phyloP scores from a whole-genome alignment of 2,329 filamentous ascomycete species.

The Fusarium sp. region DNA sequence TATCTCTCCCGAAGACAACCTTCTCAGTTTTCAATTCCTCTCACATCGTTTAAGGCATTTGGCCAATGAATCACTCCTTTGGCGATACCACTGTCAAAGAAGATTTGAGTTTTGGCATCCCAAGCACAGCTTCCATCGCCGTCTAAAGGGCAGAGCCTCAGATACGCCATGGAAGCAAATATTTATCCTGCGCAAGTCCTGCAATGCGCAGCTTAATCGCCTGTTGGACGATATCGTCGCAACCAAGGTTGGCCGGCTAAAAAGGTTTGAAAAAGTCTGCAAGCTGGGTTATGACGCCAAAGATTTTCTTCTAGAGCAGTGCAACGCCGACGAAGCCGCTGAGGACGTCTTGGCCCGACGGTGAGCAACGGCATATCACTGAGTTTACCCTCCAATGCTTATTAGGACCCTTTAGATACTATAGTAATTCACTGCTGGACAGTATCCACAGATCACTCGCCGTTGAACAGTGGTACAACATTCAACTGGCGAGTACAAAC shows the following conservation, averaged over 20 bases:
- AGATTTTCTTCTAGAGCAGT: slow-evolving; percentile 80
- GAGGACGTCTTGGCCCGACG: slow-evolving; percentile 84
- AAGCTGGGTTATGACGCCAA: slow-evolving; percentile 87
- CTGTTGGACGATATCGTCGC: slow-evolving; percentile 77
- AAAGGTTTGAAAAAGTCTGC: slow-evolving; percentile 78
- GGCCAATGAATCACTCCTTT: slow-evolving; percentile 79
- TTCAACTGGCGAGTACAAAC: slow-evolving; percentile 41
- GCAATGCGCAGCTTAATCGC: slow-evolving; percentile 64
- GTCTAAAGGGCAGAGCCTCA: slow-evolving; percentile 64
- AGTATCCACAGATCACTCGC: slow-evolving; percentile 85
- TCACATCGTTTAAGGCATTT: slow-evolving; percentile 75
- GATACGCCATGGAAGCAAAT: slow-evolving; percentile 80
- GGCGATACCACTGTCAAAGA: slow-evolving; percentile 79
- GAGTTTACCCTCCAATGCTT: slow-evolving; percentile 1
- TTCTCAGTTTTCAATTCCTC: slow-evolving; percentile 63
- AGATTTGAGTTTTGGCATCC: slow-evolving; percentile 82
- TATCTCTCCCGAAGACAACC: slow-evolving; percentile 66
- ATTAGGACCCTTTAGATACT: slow-evolving; percentile 67
- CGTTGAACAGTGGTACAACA: slow-evolving; percentile 78
- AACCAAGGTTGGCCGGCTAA: slow-evolving; percentile 77
- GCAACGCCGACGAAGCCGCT: slow-evolving; percentile 66
- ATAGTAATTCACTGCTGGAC: slow-evolving; percentile 78
- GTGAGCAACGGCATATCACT: slow-evolving; percentile 55
- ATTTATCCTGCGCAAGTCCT: slow-evolving; percentile 67
- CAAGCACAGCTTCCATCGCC: slow-evolving; percentile 70